These are phyloP conservation scores for Dorcoceras hygrometricum DNA, from an alignment of 257 asterid species.

Conservation along the genomic window DNA sequence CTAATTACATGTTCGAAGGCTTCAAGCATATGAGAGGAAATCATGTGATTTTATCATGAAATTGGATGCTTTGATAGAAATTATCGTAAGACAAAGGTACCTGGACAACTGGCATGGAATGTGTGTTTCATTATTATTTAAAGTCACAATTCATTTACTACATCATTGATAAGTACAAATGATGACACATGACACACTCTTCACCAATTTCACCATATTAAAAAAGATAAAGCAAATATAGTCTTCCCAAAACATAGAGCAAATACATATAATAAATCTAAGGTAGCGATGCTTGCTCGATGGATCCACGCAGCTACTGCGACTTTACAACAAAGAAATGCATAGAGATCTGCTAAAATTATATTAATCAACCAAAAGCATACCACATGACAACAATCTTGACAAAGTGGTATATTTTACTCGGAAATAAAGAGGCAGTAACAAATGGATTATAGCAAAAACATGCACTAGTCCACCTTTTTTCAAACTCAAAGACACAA, in stretches of 20 bases:
- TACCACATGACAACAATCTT: slow-evolving; percentile 35
- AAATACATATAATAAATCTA: too few species aligned
- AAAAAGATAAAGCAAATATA: not conserved
- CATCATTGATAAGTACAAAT: not conserved
- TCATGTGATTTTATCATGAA: not conserved
- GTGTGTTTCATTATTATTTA: not conserved
- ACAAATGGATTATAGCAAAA: not conserved
- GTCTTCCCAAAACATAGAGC: too few species aligned
- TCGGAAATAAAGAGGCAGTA: not conserved
- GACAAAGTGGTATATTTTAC: slow-evolving; percentile 11
- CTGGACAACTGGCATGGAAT: not conserved
- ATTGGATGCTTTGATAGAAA: too few species aligned
- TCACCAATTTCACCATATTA: not conserved
- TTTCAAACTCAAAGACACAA: slow-evolving; percentile 22
- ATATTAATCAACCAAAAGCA: slow-evolving; percentile 23
- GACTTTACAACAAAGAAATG: slow-evolving; percentile 26
- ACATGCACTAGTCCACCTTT: not conserved
- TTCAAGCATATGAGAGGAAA: not conserved
- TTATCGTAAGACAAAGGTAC: not conserved
- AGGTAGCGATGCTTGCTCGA: not conserved
- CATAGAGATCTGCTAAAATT: slow-evolving; percentile 36
- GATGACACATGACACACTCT: too few species aligned
- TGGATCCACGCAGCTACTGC: slow-evolving; percentile 5
- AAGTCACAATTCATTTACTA: not conserved
- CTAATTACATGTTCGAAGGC: too few species aligned